Percentiles rank a stretch among this genome's conserved stretches.
Conservation (phyloP, 768 basidiomycete genomes). For the Xanthoconium stramineum region DNA sequence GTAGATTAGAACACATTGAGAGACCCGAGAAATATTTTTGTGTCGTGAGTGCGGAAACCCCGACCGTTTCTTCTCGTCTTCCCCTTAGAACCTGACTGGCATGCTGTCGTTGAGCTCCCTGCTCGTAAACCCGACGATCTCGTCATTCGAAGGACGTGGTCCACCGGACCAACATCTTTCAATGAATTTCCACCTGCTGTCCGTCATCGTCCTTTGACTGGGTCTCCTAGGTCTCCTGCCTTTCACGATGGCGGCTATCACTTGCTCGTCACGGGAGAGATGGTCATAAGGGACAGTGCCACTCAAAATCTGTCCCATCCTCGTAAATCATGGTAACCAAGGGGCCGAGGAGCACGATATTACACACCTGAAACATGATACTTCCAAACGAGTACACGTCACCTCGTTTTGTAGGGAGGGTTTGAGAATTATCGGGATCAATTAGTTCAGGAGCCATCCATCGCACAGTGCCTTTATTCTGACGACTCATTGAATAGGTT, state of each 20-base stretch:
- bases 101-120: background rate
- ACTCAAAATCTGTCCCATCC: background rate
- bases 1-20: too few species aligned
- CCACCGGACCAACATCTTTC: background rate
- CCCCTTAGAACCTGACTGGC: background rate
- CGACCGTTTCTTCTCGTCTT: too few species aligned
- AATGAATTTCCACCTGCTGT: background rate
- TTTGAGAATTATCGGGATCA: background rate
- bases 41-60: too few species aligned
- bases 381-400: conserved; percentile 10
- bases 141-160: background rate
- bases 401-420: background rate
- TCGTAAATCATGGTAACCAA: background rate
- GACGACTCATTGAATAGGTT: background rate
- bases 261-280: background rate
- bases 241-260: background rate
- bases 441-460: conserved; percentile 4
- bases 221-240: background rate
- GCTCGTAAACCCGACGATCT: background rate
- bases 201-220: background rate
- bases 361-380: conserved; percentile 11
- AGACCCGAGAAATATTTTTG: too few species aligned
- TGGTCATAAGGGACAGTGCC: conserved; percentile 1
- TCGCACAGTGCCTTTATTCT: background rate
- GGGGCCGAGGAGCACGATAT: background rate